phyloP scores from a whole-genome alignment of 805 yeast species.

The Yamadazyma scolyti region DNA sequence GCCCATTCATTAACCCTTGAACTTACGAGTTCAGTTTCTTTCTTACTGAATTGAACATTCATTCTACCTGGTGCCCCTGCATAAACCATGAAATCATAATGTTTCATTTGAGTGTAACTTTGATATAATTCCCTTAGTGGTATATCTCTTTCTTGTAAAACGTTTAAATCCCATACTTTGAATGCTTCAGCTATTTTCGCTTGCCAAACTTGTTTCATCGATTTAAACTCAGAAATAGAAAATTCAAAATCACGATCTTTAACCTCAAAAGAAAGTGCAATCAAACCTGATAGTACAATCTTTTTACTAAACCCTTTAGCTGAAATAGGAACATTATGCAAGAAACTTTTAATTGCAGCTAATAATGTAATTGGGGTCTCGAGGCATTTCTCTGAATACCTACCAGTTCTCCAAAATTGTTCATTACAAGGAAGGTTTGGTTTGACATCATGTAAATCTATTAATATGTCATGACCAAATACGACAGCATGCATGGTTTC shows the following conservation, averaged over 20 bases:
- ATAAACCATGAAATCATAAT: conserved; percentile 23
- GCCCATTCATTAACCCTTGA: conserved; percentile 54
- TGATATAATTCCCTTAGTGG: conserved; percentile 19
- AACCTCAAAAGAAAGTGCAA: conserved; percentile 15
- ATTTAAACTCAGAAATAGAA: conserved; percentile 16
- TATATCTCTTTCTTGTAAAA: conserved; percentile 11
- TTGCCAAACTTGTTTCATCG: conserved; percentile 11
- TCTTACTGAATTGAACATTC: conserved; percentile 39
- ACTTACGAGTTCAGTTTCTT: conserved; percentile 45
- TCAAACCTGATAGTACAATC: conserved; percentile 15
- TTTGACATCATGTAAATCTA: conserved; percentile 21
- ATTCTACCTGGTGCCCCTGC: conserved; percentile 26
- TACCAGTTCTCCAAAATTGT: conserved; percentile 18
- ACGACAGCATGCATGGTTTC: conserved; percentile 32
- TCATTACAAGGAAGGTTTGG: conserved; percentile 23
- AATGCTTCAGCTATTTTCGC: conserved; percentile 10
- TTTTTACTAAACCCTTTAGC: conserved; percentile 17
- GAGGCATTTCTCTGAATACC: conserved; percentile 9
- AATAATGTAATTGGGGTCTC: conserved; percentile 16
- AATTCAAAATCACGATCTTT: conserved; percentile 17
- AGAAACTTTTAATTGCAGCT: conserved; percentile 16
- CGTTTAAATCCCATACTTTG: conserved; percentile 11
- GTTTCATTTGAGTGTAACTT: conserved; percentile 19
- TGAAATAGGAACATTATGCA: conserved; percentile 15
- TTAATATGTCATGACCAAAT: conserved; percentile 23